Percentiles rank a stretch among this genome's conserved stretches.
phyloP scores from a whole-genome alignment of 2,329 filamentous ascomycete genomes.

The Fusarium sp. region DNA sequence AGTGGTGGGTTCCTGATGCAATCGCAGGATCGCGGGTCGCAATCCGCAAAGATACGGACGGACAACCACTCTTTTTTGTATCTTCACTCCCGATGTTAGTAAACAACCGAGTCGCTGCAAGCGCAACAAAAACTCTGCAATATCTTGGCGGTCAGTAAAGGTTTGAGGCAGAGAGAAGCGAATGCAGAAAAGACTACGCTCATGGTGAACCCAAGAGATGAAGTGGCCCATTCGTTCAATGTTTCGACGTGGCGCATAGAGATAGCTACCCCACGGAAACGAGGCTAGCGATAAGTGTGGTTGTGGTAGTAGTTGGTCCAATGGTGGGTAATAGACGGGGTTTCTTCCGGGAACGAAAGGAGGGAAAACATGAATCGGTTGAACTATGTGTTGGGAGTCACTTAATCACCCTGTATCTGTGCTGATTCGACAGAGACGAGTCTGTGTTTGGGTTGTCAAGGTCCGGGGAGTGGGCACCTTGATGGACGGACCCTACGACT shows the following conservation, averaged over 20 bases:
- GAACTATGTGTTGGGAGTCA: slow-evolving; percentile 16
- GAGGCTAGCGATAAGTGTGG: neutral
- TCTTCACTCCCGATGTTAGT: slow-evolving; percentile 14
- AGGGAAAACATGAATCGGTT: slow-evolving; percentile 12
- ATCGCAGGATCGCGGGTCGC: slow-evolving; percentile 10
- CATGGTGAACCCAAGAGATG: neutral
- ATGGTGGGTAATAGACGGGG: neutral
- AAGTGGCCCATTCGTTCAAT: neutral
- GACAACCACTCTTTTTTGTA: slow-evolving; percentile 4
- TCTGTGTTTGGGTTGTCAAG: slow-evolving; percentile 31
- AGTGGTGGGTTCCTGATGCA: slow-evolving; percentile 22
- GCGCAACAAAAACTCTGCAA: neutral
- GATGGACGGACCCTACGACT: slow-evolving; percentile 37
- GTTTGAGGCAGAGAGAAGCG: neutral
- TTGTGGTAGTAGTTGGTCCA: neutral
- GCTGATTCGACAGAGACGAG: slow-evolving; percentile 35
- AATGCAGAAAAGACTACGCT: neutral
- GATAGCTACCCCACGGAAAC: neutral
- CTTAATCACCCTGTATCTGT: slow-evolving; percentile 15
- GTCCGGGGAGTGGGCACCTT: slow-evolving; percentile 40
- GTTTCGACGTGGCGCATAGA: slow-evolving; percentile 1
- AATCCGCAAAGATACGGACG: slow-evolving; percentile 9
- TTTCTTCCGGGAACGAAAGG: slow-evolving; percentile 3
- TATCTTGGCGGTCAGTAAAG: neutral
- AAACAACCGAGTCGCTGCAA: slow-evolving; percentile 5